phyloP scores from a whole-genome alignment of 208 protist species.

The Trypanosoma caninum region DNA sequence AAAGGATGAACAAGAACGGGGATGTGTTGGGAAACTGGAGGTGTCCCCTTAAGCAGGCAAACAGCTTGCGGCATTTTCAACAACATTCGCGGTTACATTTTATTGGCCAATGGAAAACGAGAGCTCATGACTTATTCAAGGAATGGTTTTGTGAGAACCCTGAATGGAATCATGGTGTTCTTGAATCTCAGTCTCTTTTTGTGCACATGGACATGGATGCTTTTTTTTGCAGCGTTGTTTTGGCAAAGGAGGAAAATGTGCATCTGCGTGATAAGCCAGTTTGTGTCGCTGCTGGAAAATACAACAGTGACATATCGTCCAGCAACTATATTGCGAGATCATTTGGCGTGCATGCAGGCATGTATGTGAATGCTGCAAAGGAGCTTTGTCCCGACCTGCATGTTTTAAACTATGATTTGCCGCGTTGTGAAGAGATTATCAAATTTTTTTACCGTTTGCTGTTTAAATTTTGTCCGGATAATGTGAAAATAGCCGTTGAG shows the following conservation, averaged over 20 bases:
- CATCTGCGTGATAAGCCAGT: constrained; percentile 74
- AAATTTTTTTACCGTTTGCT: constrained; percentile 75
- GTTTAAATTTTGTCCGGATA: constrained; percentile 53
- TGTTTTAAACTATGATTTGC: constrained; percentile 89
- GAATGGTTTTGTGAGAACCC: constrained; percentile 56
- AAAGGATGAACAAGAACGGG: constrained; percentile 16
- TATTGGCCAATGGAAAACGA: constrained; percentile 91
- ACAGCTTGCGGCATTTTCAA: constrained; percentile 85
- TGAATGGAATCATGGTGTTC: constrained; percentile 62
- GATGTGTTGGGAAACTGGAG: background rate
- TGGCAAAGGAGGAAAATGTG: constrained; percentile 79
- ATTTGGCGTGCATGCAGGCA: constrained; percentile 84
- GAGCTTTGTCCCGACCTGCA: constrained; percentile 86
- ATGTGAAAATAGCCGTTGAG: constrained; percentile 66
- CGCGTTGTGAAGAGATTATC: constrained; percentile 52
- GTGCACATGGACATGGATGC: constrained; percentile 94
- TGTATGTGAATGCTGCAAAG: constrained; percentile 87
- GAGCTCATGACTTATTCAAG: constrained; percentile 63
- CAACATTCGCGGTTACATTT: constrained; percentile 91
- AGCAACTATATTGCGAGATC: constrained; percentile 91
- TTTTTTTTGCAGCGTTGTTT: constrained; percentile 92
- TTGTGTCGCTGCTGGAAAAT: constrained; percentile 78
- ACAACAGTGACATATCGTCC: constrained; percentile 90
- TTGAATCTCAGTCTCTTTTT: constrained; percentile 57
- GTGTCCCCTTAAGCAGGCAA: constrained; percentile 44